Evolutionary conservation across 208 protist species (phyloP), one percentile per base, ranked within the genome.

Genomic region (Phytomonas francai): DNA sequence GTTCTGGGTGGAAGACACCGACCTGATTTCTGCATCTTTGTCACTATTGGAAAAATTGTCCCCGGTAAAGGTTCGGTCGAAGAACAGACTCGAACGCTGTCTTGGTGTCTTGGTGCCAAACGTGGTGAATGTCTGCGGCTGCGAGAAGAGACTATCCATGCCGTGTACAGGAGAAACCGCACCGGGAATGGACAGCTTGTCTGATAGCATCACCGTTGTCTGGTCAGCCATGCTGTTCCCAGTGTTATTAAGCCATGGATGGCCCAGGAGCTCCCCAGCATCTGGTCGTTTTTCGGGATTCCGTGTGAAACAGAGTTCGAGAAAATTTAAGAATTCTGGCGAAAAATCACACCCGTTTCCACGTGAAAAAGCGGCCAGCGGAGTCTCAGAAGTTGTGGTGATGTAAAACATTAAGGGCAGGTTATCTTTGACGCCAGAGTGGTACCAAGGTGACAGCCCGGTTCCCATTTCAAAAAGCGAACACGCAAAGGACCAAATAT

Each of bases 371-470:
- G 82, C 68, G 3, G 89, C 81, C 67, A 93, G 80, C 8, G 89
- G 87, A 25, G 89, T 84, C 61, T 93, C 85, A 54, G 82, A 88
- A 1, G 87, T 87, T 0, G 87, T 92, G 16, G 85, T 92, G 63
- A 95, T 90, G 76, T 93, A 93, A 76, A 95, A 95, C 85, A 92
- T 95, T 31, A 95, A 74, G 19, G 83, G 85, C 7, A 95, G 49
- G 68, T 94, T 79, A 68, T 89, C 88, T 32, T 80, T 83, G 27
- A 94, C 77, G 11, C 87, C 81, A 6, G 87, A 78, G 70, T 95
- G 87, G 70, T 93, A 87, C 91, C 91, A 97, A 32, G 89, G 89
- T 31, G 83, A 67, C 28, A 88, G 59, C 25, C 86, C 89, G 3
- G 91, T 97, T 28, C 71, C 84, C 14, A 97, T 77, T 71, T 97